These are phyloP conservation scores for Thuidium tamariscinum DNA, from an alignment of 225 moss, liverwort and hornwort species.

Conservation along the genomic window DNA sequence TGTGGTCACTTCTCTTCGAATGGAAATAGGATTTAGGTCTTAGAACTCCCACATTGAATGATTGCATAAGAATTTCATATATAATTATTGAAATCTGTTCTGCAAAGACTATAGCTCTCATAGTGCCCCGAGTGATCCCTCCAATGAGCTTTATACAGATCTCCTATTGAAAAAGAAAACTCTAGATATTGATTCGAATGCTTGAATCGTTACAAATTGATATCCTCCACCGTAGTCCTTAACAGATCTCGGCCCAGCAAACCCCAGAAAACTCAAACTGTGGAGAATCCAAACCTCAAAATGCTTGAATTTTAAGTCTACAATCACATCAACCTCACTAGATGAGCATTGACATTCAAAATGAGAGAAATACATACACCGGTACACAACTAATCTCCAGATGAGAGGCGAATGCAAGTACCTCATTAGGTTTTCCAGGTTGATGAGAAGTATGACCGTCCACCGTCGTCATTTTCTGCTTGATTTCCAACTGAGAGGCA, in stretches of 20 bases:
- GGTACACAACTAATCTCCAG: not conserved
- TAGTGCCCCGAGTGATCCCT: not conserved
- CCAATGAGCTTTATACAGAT: not conserved
- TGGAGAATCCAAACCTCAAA: not conserved
- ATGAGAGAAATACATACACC: not conserved
- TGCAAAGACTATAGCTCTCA: not conserved
- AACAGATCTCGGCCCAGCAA: too few species aligned
- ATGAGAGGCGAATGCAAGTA: not conserved
- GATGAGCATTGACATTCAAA: not conserved
- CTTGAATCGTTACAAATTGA: not conserved
- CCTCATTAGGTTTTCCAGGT: conserved; percentile 3
- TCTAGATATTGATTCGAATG: too few species aligned
- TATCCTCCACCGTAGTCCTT: too few species aligned
- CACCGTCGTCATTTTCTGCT: conserved; percentile 1
- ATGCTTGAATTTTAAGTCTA: not conserved
- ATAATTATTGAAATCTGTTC: not conserved
- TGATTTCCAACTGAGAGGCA: not conserved
- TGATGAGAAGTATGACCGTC: not conserved
- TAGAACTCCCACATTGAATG: not conserved
- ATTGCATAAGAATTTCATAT: not conserved
- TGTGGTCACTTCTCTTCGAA: not conserved
- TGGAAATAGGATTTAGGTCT: not conserved
- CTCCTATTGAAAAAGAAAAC: not conserved
- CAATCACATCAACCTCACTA: not conserved
- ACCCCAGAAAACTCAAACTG: not conserved